Evolutionary conservation across 2,329 filamentous ascomycete species (phyloP).

Genomic region (Alternaria angustiovoidea): DNA sequence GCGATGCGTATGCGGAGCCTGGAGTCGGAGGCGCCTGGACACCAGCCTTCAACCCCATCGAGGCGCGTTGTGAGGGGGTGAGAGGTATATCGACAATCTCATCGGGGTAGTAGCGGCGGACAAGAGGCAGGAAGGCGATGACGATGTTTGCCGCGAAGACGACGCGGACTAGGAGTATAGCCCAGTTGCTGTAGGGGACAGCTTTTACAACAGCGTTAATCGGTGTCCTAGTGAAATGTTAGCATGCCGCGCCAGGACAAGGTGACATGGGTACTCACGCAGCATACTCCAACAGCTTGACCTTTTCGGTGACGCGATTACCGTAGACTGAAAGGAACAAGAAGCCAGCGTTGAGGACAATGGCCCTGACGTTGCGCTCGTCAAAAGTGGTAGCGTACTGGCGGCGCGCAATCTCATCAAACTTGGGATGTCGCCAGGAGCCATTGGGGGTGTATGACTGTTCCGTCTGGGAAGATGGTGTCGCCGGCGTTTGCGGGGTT

Average conservation of each 20-base stretch:
- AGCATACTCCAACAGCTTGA: constrained; percentile 31
- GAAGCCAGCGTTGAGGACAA: constrained; percentile 72
- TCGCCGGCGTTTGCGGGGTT: constrained; percentile 33
- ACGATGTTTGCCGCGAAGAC: constrained; percentile 69
- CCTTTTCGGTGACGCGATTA: constrained; percentile 26
- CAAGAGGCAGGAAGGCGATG: constrained; percentile 74
- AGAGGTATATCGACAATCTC: constrained; percentile 88
- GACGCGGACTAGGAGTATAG: constrained; percentile 61
- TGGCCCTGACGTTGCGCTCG: constrained; percentile 74
- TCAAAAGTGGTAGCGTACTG: constrained; percentile 81
- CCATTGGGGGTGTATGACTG: constrained; percentile 62
- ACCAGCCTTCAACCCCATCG: constrained; percentile 80
- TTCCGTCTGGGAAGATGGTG: constrained; percentile 36
- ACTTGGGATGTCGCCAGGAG: constrained; percentile 88
- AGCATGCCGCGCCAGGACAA: constrained; percentile 10
- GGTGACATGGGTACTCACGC: constrained; percentile 23
- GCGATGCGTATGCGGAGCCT: constrained; percentile 58
- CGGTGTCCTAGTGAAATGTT: constrained; percentile 42
- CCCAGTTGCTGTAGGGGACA: constrained; percentile 49
- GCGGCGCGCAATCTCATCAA: constrained; percentile 85
- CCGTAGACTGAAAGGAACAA: constrained; percentile 59
- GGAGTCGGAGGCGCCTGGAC: constrained; percentile 67
- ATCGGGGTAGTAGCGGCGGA: constrained; percentile 68
- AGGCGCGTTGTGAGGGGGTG: constrained; percentile 83
- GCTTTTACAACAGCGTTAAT: constrained; percentile 47